Evolutionary conservation across 2,329 filamentous ascomycete genomes (phyloP).

Genomic region (Cytospora leucostoma): DNA sequence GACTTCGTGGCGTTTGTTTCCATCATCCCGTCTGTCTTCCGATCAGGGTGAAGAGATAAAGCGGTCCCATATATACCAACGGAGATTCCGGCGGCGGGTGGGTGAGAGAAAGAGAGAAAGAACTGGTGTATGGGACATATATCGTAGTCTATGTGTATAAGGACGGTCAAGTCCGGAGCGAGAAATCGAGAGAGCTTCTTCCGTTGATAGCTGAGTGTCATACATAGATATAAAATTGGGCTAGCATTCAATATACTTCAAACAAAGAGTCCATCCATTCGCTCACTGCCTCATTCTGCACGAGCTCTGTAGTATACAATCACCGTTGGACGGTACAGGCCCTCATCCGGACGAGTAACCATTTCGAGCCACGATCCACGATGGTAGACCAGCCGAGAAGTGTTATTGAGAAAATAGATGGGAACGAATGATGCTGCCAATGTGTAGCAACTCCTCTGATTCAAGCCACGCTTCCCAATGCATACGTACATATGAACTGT

Average conservation of each 20-base stretch:
- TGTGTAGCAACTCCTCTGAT: no score
- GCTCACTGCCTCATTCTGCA: background rate
- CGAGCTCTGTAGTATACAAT: background rate
- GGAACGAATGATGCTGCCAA: no score
- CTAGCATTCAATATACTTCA: conserved; percentile 28
- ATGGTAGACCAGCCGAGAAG: background rate
- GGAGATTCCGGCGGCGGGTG: background rate
- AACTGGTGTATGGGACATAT: conserved; percentile 7
- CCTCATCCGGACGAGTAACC: background rate
- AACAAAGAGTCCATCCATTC: conserved; percentile 8
- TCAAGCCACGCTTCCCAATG: background rate
- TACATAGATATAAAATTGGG: conserved; percentile 28
- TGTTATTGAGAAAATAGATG: no score
- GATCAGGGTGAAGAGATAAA: background rate
- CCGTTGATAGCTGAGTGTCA: conserved; percentile 11
- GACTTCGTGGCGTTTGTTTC: conserved; percentile 15
- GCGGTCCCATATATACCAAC: conserved; percentile 20
- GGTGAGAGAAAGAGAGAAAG: conserved; percentile 2
- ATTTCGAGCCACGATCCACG: background rate
- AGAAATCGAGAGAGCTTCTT: conserved; percentile 12
- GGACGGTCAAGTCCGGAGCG: conserved; percentile 3
- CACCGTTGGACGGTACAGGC: background rate
- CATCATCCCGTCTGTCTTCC: conserved; percentile 6
- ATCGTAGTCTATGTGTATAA: conserved; percentile 1
- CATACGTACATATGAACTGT: no score